Evolutionary conservation across 148 eudicot species (phyloP), one percentile per base, ranked within the genome.

Genomic region (Pouteria glomerata): DNA sequence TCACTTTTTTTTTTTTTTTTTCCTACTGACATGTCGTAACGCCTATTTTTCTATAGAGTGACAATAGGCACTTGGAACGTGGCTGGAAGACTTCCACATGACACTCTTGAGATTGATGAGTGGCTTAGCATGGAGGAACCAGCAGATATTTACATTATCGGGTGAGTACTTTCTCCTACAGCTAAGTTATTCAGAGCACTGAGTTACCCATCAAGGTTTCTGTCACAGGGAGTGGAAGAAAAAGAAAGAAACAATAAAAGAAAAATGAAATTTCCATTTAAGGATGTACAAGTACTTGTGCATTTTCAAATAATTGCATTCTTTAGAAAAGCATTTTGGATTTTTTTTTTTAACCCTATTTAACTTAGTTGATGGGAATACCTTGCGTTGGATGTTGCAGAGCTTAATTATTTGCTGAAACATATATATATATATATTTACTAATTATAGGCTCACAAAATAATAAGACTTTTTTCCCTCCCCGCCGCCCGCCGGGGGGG

Each of bases 51-150:
- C 16, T 76, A 50, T 81, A 90, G 97, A 63, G 88, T 92, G 53
- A 90, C 84, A 62, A 66, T 93, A 31, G 93, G 92, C 60, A 86
- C 92, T 66, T 93, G 98, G 98, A 93, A 93, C 75, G 98, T 93
- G 39, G 98, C 91, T 60, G 98, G 98, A 18, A 88, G 82, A 75
- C 69, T 63, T 59, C 98, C 98, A 52, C 13, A 68, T 56, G 88
- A 82, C 24, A 79, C 78, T 68, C 85, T 93, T 48, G 92, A 90
- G 27, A 87, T 93, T 57, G 96, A 88, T 72, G 96, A 88, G 63
- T 93, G 98, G 98, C 85, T 93, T 57, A 81, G 82, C 79, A 81
- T 79, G 85, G 63, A 90, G 42, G 93, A 90, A 57, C 96, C 96
- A 64, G 87, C 98, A 26, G 96, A 90, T 77, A 82, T 93, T 60